Base-by-base conservation (phyloP, 208 protist genomes). In the Trypanosomatidae sp. region DNA sequence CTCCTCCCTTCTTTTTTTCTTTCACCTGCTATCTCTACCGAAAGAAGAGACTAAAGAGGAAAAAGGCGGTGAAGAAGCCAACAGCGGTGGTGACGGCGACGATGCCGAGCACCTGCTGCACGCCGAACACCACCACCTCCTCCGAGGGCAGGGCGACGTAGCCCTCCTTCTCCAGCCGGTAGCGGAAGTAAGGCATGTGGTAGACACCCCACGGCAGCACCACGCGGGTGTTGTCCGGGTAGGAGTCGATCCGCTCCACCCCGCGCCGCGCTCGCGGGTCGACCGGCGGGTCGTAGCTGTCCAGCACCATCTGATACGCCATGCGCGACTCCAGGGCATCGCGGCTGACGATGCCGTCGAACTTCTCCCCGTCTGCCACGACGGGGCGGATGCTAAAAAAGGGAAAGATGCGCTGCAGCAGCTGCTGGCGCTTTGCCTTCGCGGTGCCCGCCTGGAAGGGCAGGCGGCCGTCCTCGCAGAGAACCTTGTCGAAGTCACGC, bases 391-490 rank as follows among this genome's bases (percentile, higher is more conserved):
- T 69, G 66, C 79, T 85, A 47, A 92, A 86, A 91, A 94, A 0
- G 91, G 91, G 44, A 94, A 89, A 17, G 88, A 33, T n/a, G 7
- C 72, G 71, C 58, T 82, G 84, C 46, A 90, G 65, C 22, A 91
- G 0, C 19, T 75, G 55, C 77, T 92, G 88, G 25, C n/a, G 3
- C n/a, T n/a, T n/a, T n/a, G 83, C 87, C 17, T 75, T 58, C 50
- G 65, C 68, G 1, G 86, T 83, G 33, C 88, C 90, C 0, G 74
- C 79, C 70, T 83, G 69, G 53, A 94, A 92, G 15, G 91, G 91
- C 47, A 96, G 80, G 36, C 87, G 80, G 25, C 89, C 91, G 79
- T 96, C 91, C 62, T 96, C 91, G 84, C 87, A 94, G 25, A 96
- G 82, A 67, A 96, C 77, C 50, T 80, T 85, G 70, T 96, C 91